Base-by-base conservation (phyloP, 306 rosid genomes). In the Malus orientalis region DNA sequence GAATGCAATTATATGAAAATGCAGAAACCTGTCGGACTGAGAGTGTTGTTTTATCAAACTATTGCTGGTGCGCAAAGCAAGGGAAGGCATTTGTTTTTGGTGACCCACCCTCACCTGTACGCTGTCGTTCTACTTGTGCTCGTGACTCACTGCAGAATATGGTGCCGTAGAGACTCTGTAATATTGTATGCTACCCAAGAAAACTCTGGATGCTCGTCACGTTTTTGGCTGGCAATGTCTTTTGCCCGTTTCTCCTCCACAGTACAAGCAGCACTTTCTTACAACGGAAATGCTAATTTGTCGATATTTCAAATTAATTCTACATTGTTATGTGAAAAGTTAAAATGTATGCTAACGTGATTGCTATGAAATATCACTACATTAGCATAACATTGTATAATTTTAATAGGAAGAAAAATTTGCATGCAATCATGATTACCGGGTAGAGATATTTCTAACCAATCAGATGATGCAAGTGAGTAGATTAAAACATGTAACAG, bases 191-290 rank as follows among this genome's bases (percentile, higher is more conserved):
- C 57, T 62, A 55, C 66, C 70, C 16, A 32, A 80, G 40, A 25
- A 61, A 54, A 19, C 30, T 22, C 72, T 6, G 33, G 13, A 3
- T 51, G 44, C 72, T 23, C 51, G 38, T 14, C 33, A 42, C 58
- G 27, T 20, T 54, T 64, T 19, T 65, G 53, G 68, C 82, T 65
- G 82, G 77, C 78, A 79, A 18, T 79, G 82, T 65, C 59, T 71
- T 67, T 58, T 58, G 40, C 29, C 29, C 62, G 11, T 22, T 18
- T 49, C 6, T n/a, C 0, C 29, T 58, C 62, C 27, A 10, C 62
- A 1, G 11, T 2, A 40, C 44, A 40, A 40, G 44, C 9, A 40
- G 44, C 44, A 40, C 11, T 40, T 40, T 9, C 5, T 8, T 40
- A 9, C 44, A 2, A 40, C 1, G 44, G 3, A 40, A 40, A 40